Evolutionary conservation across 2,329 filamentous ascomycete species (phyloP), one percentile per base, ranked within the genome.

Genomic region (Colletotrichum tropicicola): DNA sequence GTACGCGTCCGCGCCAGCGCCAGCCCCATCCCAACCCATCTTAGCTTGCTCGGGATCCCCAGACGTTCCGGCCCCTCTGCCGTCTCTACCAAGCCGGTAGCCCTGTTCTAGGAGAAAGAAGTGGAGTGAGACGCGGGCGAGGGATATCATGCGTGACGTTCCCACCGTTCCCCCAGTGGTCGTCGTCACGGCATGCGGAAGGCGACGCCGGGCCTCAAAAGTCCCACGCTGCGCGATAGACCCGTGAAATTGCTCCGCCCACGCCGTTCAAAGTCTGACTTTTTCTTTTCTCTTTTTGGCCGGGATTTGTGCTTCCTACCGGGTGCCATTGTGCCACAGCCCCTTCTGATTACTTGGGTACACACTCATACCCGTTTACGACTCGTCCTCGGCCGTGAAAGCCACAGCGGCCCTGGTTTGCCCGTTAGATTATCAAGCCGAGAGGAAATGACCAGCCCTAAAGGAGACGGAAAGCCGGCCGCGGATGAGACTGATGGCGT

Each of bases 401-500:
- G 13, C 32, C 12, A 15, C 32, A 35, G 32, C 32, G n/a, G n/a
- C 7, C 12, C 13, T 2, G 4, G 13, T 35, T 12, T 35, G 32
- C 13, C 32, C 13, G 4, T 35, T 12, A 13, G 23, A 53, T n/a
- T n/a, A n/a, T n/a, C n/a, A n/a, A n/a, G n/a, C n/a, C n/a, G n/a
- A n/a, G n/a, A n/a, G n/a, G n/a, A 10, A 13, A 64, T 64, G 60
- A 35, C 25, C 15, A 37, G 35, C 48, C 49, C 25, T 7, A 43
- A 47, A 15, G 30, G 27, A n/a, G 43, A 49, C n/a, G 45, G 55
- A 4, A 52, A 25, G 30, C 23, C 63, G n/a, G 53, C 59, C 58
- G 53, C 68, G 2, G 68, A 69, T 53, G 69, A 70, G 59, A 51
- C 60, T 30, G 32, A 43, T 63, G 74, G 76, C 58, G 70, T 73